phyloP scores from a whole-genome alignment of 768 basidiomycete genomes.

The Leucosporidium scottii region DNA sequence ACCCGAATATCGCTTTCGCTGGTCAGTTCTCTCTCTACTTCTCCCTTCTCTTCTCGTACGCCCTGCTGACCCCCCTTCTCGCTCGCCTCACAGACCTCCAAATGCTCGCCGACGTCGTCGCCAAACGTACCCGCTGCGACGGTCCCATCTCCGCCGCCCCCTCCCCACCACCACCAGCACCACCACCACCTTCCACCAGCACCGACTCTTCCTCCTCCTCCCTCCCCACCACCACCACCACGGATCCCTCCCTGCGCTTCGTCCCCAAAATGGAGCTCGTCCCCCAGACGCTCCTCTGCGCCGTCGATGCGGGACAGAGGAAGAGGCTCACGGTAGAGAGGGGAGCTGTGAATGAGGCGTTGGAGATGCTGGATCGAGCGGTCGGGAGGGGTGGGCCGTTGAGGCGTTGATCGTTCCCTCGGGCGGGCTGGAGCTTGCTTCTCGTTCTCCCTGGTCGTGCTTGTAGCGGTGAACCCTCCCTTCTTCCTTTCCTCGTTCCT shows the following conservation, averaged over 20 bases:
- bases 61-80: not conserved
- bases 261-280: slow-evolving; percentile 10
- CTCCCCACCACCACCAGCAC: not conserved
- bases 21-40: slow-evolving; percentile 2
- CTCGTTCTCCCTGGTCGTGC: too few species aligned
- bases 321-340: slow-evolving; percentile 34
- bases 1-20: slow-evolving; percentile 79
- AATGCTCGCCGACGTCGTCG: slow-evolving; percentile 80
- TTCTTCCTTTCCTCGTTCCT: too few species aligned
- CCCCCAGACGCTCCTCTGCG: slow-evolving; percentile 19
- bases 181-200: not conserved
- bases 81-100: slow-evolving; percentile 63
- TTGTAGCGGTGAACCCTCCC: too few species aligned
- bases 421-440: too few species aligned
- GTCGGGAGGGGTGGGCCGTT: slow-evolving; percentile 12
- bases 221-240: slow-evolving; percentile 1
- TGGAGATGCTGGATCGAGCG: slow-evolving; percentile 33
- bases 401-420: slow-evolving; percentile 1
- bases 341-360: slow-evolving; percentile 37
- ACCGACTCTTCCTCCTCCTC: not conserved
- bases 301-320: slow-evolving; percentile 22
- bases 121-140: slow-evolving; percentile 68
- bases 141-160: slow-evolving; percentile 47
- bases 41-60: too few species aligned
- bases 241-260: not conserved